phyloP scores from a whole-genome alignment of 2,329 filamentous ascomycete genomes.

The Penicillium sp. region DNA sequence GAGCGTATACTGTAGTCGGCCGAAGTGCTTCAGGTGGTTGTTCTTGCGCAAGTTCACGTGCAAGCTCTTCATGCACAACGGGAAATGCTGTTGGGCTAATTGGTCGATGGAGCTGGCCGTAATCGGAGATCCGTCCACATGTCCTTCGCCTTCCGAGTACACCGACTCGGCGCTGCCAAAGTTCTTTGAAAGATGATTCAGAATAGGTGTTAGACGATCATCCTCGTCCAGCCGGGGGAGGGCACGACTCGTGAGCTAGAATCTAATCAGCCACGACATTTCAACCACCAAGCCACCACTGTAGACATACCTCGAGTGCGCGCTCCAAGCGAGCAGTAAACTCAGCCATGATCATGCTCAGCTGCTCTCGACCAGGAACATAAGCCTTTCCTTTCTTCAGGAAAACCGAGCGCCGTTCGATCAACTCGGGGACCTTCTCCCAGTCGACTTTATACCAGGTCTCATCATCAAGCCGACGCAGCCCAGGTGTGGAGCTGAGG shows the following conservation, averaged over 20 bases:
- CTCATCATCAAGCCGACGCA: slow-evolving; percentile 67
- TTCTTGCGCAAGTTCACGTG: slow-evolving; percentile 84
- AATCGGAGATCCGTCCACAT: slow-evolving; percentile 70
- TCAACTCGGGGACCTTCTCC: slow-evolving; percentile 85
- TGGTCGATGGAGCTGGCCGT: slow-evolving; percentile 76
- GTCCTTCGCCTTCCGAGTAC: slow-evolving; percentile 66
- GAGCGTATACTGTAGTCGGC: slow-evolving; percentile 88
- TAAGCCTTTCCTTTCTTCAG: slow-evolving; percentile 82
- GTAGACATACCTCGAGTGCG: slow-evolving; percentile 68
- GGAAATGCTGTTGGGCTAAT: slow-evolving; percentile 76
- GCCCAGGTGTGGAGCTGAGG: slow-evolving; percentile 54
- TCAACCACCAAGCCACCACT: slow-evolving; percentile 8
- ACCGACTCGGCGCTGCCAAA: slow-evolving; percentile 88
- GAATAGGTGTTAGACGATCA: slow-evolving; percentile 76
- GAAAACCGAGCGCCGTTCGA: slow-evolving; percentile 76
- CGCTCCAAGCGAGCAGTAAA: slow-evolving; percentile 78
- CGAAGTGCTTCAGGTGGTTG: slow-evolving; percentile 88
- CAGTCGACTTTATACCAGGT: slow-evolving; percentile 96
- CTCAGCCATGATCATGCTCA: slow-evolving; percentile 84
- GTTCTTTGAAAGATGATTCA: slow-evolving; percentile 86
- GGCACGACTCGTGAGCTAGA: slow-evolving; percentile 79
- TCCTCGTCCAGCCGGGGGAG: slow-evolving; percentile 93
- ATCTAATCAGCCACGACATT: slow-evolving; percentile 20
- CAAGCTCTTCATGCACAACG: slow-evolving; percentile 89
- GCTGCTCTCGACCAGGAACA: slow-evolving; percentile 81